Evolutionary conservation across 805 yeast genomes (phyloP).

Genomic region (Monosporozyma siamensis): DNA sequence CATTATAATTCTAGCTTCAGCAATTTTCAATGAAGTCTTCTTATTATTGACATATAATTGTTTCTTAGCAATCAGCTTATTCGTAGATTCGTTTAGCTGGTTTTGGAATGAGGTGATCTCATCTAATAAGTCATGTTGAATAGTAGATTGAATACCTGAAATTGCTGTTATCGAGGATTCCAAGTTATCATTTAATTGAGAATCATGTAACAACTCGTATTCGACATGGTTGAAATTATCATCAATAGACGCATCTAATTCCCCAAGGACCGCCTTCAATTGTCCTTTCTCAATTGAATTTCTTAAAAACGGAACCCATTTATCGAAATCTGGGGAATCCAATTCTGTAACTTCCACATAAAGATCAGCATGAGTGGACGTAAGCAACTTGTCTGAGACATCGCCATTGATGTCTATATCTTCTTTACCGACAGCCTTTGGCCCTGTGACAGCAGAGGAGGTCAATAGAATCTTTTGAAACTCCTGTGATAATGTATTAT

Average conservation of each 20-base stretch:
- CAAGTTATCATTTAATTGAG: slow-evolving; percentile 28
- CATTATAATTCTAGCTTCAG: slow-evolving; percentile 61
- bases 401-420: slow-evolving; percentile 1
- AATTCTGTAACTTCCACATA: slow-evolving; percentile 10
- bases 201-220: slow-evolving; percentile 25
- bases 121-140: slow-evolving; percentile 44
- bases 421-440: slow-evolving; percentile 1
- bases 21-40: slow-evolving; percentile 56
- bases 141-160: slow-evolving; percentile 47
- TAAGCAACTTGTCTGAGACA: background rate
- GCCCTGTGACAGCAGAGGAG: slow-evolving; percentile 7
- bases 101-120: slow-evolving; percentile 49
- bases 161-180: slow-evolving; percentile 51
- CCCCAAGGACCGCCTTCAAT: slow-evolving; percentile 20
- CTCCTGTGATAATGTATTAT: slow-evolving; percentile 19
- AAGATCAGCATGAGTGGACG: background rate
- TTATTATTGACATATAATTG: slow-evolving; percentile 50
- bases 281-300: slow-evolving; percentile 20
- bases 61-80: slow-evolving; percentile 53
- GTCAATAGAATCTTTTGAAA: slow-evolving; percentile 24
- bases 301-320: slow-evolving; percentile 29
- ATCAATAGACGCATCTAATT: slow-evolving; percentile 25
- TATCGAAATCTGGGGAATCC: slow-evolving; percentile 25
- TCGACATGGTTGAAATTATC: slow-evolving; percentile 29
- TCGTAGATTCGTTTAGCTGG: slow-evolving; percentile 55